Evolutionary conservation across 1,284 basidiomycete species (phyloP).

Genomic region (Puccinia sorghi): DNA sequence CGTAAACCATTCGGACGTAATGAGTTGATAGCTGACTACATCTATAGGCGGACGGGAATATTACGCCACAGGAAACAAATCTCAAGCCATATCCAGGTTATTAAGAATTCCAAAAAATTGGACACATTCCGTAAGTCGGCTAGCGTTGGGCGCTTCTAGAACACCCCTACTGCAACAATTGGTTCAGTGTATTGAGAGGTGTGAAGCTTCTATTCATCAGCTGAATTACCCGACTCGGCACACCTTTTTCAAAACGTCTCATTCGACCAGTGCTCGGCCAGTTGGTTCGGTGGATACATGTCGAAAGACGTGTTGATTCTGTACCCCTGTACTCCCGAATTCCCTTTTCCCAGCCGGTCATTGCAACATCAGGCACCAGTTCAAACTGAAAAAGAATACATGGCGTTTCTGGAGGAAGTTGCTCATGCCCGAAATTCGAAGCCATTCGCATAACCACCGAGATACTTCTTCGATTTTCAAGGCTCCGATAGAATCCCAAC

Average conservation of each 20-base stretch:
- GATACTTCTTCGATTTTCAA: background rate
- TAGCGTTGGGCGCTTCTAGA: background rate
- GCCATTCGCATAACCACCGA: background rate
- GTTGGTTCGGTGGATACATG: slow-evolving; percentile 37
- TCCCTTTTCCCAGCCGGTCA: slow-evolving; percentile 26
- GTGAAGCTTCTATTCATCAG: background rate
- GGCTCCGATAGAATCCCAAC: background rate
- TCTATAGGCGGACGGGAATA: slow-evolving; percentile 60
- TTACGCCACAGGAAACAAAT: slow-evolving; percentile 58
- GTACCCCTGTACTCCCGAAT: slow-evolving; percentile 39
- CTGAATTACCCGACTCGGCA: slow-evolving; percentile 9
- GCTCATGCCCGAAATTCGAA: slow-evolving; percentile 6
- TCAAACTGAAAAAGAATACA: slow-evolving; percentile 19
- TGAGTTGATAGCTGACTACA: slow-evolving; percentile 63
- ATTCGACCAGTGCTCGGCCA: slow-evolving; percentile 32
- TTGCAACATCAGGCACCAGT: slow-evolving; percentile 14
- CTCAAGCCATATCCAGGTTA: slow-evolving; percentile 59
- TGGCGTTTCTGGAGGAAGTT: slow-evolving; percentile 14
- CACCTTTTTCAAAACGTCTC: background rate
- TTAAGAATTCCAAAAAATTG: slow-evolving; percentile 58
- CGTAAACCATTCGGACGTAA: slow-evolving; percentile 62
- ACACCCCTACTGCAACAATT: background rate
- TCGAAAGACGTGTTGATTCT: slow-evolving; percentile 27
- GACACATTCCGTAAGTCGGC: slow-evolving; percentile 56
- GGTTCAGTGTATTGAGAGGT: background rate